These are phyloP conservation scores for Anastatica hierochuntica DNA, from an alignment of 345 rosid species.

Conservation along the genomic window DNA sequence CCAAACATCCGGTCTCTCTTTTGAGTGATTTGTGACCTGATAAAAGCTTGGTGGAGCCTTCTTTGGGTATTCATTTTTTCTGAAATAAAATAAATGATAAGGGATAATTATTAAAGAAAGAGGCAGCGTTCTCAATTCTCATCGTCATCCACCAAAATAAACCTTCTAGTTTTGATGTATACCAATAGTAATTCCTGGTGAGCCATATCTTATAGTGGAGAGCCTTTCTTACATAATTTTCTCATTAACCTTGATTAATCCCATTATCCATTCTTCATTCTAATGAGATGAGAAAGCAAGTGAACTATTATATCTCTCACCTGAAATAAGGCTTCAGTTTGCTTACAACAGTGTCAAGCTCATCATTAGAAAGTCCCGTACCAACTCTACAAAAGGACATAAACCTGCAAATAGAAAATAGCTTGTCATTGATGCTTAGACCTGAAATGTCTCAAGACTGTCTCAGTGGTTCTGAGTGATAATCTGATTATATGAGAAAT, in stretches of 20 bases:
- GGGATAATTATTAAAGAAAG: not conserved
- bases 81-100: conserved; percentile 12
- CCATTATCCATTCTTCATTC: not conserved
- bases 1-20: conserved; percentile 99
- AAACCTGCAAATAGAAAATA: conserved; percentile 50
- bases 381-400: conserved; percentile 95
- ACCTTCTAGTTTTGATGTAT: too few species aligned
- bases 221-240: not conserved
- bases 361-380: conserved; percentile 83
- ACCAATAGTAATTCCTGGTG: too few species aligned
- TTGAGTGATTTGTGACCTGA: conserved; percentile 74
- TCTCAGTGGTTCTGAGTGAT: not conserved
- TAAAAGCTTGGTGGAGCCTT: conserved; percentile 74
- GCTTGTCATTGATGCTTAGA: not conserved
- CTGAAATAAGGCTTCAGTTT: conserved; percentile 93
- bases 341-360: conserved; percentile 61
- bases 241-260: not conserved
- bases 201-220: too few species aligned
- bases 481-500: not conserved
- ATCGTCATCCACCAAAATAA: not conserved
- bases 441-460: not conserved
- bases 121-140: too few species aligned
- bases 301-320: conserved; percentile 24
- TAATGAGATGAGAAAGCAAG: not conserved
- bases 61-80: conserved; percentile 84